Conservation (phyloP, 441 rosid species). For the California macrophylla region DNA sequence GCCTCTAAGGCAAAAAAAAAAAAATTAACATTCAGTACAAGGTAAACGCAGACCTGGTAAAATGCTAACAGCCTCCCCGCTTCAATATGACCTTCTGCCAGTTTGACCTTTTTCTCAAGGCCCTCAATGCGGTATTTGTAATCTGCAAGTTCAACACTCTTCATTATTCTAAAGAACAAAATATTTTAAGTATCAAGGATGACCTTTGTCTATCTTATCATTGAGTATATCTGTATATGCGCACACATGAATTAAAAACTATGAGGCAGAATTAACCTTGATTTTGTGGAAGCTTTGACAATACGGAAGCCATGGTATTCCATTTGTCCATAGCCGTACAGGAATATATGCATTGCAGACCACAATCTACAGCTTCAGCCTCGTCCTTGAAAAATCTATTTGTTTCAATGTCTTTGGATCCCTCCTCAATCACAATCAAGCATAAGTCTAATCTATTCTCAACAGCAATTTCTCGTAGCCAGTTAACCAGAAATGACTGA, state of each 20-base stretch:
- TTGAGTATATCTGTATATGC: not conserved
- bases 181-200: not conserved
- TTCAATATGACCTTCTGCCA: slow-evolving; percentile 82
- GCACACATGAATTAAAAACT: not conserved
- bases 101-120: slow-evolving; percentile 54
- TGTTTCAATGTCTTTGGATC: slow-evolving; percentile 48
- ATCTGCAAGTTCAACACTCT: slow-evolving; percentile 32
- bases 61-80: slow-evolving; percentile 80
- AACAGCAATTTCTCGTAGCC: slow-evolving; percentile 78
- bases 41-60: slow-evolving; percentile 59
- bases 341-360: slow-evolving; percentile 68
- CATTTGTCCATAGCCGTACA: slow-evolving; percentile 74
- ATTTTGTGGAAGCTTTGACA: slow-evolving; percentile 72
- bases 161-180: slow-evolving; percentile 10
- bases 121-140: slow-evolving; percentile 32
- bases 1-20: not conserved
- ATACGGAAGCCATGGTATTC: slow-evolving; percentile 68
- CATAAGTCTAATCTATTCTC: slow-evolving; percentile 69
- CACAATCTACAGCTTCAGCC: slow-evolving; percentile 69
- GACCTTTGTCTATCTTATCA: not conserved
- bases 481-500: slow-evolving; percentile 67
- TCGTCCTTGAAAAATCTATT: slow-evolving; percentile 59
- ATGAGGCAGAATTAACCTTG: slow-evolving; percentile 42
- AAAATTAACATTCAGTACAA: not conserved
- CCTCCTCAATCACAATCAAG: slow-evolving; percentile 78